Evolutionary conservation across 1,284 basidiomycete species (phyloP).

Genomic region (Pyrrhoderma noxium): DNA sequence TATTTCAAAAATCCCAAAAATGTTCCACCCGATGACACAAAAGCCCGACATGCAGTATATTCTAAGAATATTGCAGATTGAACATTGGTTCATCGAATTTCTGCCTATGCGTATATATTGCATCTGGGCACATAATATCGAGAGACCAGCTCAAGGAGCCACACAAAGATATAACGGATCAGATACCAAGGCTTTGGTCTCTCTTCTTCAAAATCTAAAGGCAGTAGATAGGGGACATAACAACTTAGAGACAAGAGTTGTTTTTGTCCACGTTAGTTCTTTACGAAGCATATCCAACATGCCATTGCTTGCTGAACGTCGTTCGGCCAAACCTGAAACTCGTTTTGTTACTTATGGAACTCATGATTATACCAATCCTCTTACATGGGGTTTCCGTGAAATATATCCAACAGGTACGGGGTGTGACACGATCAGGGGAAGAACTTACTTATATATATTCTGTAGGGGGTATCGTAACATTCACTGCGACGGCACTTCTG

Average conservation of each 20-base stretch:
- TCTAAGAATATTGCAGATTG: conserved; percentile 40
- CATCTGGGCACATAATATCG: conserved; percentile 29
- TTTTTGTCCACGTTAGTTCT: conserved; percentile 62
- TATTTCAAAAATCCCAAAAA: neutral
- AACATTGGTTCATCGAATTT: conserved; percentile 35
- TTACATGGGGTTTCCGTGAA: conserved; percentile 51
- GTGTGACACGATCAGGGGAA: too few relatives aligned
- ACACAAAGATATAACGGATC: conserved; percentile 19
- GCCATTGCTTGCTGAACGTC: conserved; percentile 38
- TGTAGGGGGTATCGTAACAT: conserved; percentile 23
- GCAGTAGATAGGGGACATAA: conserved; percentile 33
- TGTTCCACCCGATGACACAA: conserved; percentile 9
- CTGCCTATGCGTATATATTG: conserved; percentile 31
- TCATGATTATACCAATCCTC: conserved; percentile 39
- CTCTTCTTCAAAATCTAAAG: conserved; percentile 38
- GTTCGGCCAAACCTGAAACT: conserved; percentile 35
- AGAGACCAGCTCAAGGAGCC: conserved; percentile 3
- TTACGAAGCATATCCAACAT: conserved; percentile 41
- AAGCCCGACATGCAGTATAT: conserved; percentile 24
- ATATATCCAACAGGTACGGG: conserved; percentile 50
- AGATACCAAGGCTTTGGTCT: conserved; percentile 41
- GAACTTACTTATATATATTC: too few relatives aligned
- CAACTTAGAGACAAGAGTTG: conserved; percentile 33
- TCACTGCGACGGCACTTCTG: conserved; percentile 20
- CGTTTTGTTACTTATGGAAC: conserved; percentile 63